phyloP scores from a whole-genome alignment of 2,329 filamentous ascomycete species.

The Alternaria rosae region DNA sequence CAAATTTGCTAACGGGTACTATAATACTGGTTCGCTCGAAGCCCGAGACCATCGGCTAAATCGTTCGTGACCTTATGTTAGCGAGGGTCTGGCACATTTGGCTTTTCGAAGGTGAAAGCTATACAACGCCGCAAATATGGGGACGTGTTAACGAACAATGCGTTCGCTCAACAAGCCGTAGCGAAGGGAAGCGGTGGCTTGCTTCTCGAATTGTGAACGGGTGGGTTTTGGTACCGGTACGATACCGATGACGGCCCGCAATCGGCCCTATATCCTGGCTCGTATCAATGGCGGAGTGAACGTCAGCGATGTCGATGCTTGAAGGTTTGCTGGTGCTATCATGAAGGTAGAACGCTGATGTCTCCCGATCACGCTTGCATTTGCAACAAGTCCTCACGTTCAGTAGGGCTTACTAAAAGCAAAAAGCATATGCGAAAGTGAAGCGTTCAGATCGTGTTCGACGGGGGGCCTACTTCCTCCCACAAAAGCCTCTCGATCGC shows the following conservation, averaged over 20 bases:
- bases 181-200: background rate
- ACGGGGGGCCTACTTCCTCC: background rate
- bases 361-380: background rate
- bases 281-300: background rate
- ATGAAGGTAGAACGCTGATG: background rate
- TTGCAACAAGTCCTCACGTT: background rate
- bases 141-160: too few species aligned
- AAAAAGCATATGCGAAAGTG: background rate
- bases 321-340: background rate
- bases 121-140: too few species aligned
- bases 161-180: background rate
- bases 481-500: background rate
- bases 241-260: background rate
- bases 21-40: too few species aligned
- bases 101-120: too few species aligned
- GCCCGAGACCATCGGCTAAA: too few species aligned
- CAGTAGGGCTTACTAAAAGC: background rate
- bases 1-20: too few species aligned
- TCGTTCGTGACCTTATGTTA: too few species aligned
- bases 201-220: background rate
- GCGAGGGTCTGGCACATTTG: too few species aligned
- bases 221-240: background rate
- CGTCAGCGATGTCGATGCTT: background rate
- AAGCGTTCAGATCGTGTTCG: background rate
- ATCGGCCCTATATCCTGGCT: constrained; percentile 1